Evolutionary conservation across 768 basidiomycete genomes (phyloP).

Genomic region (Phanerochaete carnosa): DNA sequence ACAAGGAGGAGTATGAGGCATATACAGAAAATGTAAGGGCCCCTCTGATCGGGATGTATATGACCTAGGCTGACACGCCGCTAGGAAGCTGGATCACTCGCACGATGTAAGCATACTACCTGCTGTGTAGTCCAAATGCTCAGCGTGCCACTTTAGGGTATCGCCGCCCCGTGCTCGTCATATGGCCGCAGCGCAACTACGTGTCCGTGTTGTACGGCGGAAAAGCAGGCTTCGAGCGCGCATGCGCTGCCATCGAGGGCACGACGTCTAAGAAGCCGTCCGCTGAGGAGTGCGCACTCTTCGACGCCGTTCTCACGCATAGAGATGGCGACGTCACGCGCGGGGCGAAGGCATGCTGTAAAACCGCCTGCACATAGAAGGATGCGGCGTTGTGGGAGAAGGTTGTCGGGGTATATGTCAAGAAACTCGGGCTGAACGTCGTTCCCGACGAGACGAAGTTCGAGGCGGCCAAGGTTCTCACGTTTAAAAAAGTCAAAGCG

Average conservation of each 20-base stretch:
- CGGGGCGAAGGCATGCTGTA: not conserved
- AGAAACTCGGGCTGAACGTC: not conserved
- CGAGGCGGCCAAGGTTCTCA: slow-evolving; percentile 5
- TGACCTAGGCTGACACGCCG: not conserved
- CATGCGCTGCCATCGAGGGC: slow-evolving; percentile 2
- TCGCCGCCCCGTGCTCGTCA: slow-evolving; percentile 23
- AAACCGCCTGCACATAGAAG: slow-evolving; percentile 10
- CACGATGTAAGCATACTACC: slow-evolving; percentile 18
- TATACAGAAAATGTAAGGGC: slow-evolving; percentile 26
- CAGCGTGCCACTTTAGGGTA: slow-evolving; percentile 14
- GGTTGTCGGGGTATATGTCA: slow-evolving; percentile 1
- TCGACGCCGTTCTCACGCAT: slow-evolving; percentile 1
- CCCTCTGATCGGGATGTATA: not conserved
- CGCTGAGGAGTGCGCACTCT: slow-evolving; percentile 2
- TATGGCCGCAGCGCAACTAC: slow-evolving; percentile 16
- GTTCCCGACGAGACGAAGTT: slow-evolving; percentile 3
- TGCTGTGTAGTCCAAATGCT: not conserved
- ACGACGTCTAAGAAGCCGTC: not conserved
- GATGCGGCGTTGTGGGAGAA: slow-evolving; percentile 10
- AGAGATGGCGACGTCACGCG: not conserved
- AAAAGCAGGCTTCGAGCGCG: not conserved
- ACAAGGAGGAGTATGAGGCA: slow-evolving; percentile 25
- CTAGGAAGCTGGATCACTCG: slow-evolving; percentile 19
- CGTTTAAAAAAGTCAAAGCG: slow-evolving; percentile 1
- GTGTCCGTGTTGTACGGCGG: slow-evolving; percentile 6